phyloP scores from a whole-genome alignment of 441 rosid species.

The Codiaeum variegatum region DNA sequence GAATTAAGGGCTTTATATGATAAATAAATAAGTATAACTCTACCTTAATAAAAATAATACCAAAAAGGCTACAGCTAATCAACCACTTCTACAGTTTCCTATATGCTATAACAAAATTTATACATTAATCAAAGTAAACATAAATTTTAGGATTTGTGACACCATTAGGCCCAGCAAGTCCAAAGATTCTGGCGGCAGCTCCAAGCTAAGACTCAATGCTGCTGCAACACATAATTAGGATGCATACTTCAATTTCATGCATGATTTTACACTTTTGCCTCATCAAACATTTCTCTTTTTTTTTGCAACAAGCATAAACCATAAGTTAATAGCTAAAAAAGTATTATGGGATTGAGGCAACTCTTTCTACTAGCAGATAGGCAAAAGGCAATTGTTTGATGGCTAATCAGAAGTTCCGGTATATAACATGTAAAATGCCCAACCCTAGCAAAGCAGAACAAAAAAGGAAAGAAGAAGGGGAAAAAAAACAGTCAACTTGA shows the following conservation, averaged over 20 bases:
- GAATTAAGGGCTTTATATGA: neutral
- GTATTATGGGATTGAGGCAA: neutral
- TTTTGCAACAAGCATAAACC: neutral
- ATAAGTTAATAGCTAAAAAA: neutral
- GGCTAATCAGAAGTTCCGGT: neutral
- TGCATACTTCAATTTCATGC: neutral
- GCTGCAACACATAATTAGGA: neutral
- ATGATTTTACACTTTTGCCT: neutral
- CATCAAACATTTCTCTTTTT: neutral
- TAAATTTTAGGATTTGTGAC: neutral
- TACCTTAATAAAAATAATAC: neutral
- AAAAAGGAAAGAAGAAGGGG: neutral
- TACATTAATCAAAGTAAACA: neutral
- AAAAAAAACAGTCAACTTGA: neutral
- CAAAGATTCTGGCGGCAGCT: neutral
- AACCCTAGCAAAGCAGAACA: neutral
- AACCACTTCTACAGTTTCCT: neutral
- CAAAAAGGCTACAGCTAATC: neutral
- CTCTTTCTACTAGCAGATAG: neutral
- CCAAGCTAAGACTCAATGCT: neutral
- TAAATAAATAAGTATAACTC: neutral
- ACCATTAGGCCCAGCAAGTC: neutral
- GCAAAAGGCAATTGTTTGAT: neutral
- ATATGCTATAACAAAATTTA: neutral
- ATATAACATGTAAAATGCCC: neutral